Evolutionary conservation across 345 rosid species (phyloP).

Genomic region (Pugionium cornutum): DNA sequence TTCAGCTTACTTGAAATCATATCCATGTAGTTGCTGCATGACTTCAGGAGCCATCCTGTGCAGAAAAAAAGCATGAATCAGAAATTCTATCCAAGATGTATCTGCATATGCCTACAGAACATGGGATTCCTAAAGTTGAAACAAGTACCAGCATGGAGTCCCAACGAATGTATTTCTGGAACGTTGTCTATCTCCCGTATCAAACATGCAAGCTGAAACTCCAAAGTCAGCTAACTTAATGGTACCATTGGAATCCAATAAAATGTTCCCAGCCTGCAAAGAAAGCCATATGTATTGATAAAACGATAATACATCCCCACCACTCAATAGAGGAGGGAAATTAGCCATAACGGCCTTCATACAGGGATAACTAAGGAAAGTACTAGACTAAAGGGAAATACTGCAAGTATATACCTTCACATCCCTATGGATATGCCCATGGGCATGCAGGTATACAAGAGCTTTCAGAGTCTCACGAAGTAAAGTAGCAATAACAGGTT

Average conservation of each 20-base stretch:
- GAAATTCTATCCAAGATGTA: not conserved
- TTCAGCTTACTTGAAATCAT: constrained; percentile 90
- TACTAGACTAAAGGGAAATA: constrained; percentile 11
- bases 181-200: constrained; percentile 95
- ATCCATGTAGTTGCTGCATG: constrained; percentile 98
- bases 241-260: constrained; percentile 73
- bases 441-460: constrained; percentile 88
- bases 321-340: constrained; percentile 12
- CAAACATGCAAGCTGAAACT: constrained; percentile 98
- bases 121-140: constrained; percentile 18
- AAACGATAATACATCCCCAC: constrained; percentile 15
- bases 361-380: constrained; percentile 13
- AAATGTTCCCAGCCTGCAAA: constrained; percentile 92
- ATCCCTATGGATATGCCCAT: constrained; percentile 98
- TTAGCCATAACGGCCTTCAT: constrained; percentile 9
- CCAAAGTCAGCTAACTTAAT: constrained; percentile 98
- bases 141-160: constrained; percentile 93
- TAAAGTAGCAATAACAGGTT: constrained; percentile 85
- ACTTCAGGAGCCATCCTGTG: constrained; percentile 99
- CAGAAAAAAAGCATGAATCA: constrained; percentile 29
- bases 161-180: constrained; percentile 98
- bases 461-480: constrained; percentile 92
- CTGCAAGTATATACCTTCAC: constrained; percentile 72
- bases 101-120: constrained; percentile 15
- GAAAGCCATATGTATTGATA: constrained; percentile 26